Evolutionary conservation across 2,329 filamentous ascomycete species (phyloP), one percentile per base, ranked within the genome.

Genomic region (Paramyrothecium sp.): DNA sequence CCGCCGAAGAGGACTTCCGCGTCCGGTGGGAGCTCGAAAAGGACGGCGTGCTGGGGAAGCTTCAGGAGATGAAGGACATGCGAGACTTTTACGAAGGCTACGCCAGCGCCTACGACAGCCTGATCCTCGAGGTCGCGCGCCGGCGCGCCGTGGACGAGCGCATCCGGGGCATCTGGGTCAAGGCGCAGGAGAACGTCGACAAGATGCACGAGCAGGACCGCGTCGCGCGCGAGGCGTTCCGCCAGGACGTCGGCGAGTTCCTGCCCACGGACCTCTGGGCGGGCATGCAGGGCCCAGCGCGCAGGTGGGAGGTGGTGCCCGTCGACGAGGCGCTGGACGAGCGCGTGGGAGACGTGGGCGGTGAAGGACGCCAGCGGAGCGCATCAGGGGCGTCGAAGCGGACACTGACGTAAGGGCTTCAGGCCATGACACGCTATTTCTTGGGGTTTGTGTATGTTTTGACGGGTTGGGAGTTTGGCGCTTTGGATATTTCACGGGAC

Each of bases 261-360:
- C 75, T 99, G 12, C 95, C 95, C 0, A 88, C 89, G 0, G 92
- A 97, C 70, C 85, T 97, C 21, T 97, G 92, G 92, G 88, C 87
- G 0, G 90, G 89, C 1, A 83, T 95, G 71, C 84, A 83, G 61
- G 81, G 77, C n/a, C 81, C 79, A 23, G 83, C 83, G 63, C 78
- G 73, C 58, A 78, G 73, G 55, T 85, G 80, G 78, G 77, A 79
- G 41, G 73, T 85, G 2, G 70, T 79, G 2, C 72, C 75, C 1
- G 68, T 78, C 1, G 73, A 66, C 19, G 64, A 62, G 21, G 53
- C 56, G 1, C 52, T 62, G 51, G 38, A 54, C 7, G 56, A 34
- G 17, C 38, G 16, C 0, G 63, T 60, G 0, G 61, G 48, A 26
- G 58, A 57, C 13, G 49, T 23, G n/a, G 63, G 62, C 21, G 59